These are phyloP conservation scores for Anacardium occidentale DNA, from an alignment of 345 rosid species.

Conservation along the genomic window DNA sequence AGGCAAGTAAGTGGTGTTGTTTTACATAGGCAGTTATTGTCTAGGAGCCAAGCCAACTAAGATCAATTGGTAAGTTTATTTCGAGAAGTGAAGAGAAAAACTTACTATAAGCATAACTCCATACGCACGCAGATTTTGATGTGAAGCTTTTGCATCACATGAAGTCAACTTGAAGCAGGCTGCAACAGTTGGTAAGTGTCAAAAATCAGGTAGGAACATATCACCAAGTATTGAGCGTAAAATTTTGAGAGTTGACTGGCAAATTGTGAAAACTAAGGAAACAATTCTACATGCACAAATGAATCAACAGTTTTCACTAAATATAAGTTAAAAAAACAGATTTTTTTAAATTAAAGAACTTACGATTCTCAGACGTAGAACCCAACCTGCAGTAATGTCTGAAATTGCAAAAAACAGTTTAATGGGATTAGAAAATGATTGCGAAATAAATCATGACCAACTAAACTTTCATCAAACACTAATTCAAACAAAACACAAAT, in stretches of 20 bases:
- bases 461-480: background rate
- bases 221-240: background rate
- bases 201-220: constrained; percentile 5
- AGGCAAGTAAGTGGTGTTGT: too few relatives aligned
- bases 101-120: constrained; percentile 90
- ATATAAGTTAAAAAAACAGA: background rate
- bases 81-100: background rate
- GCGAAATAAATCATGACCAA: background rate
- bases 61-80: background rate
- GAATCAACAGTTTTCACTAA: background rate
- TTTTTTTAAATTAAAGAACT: constrained; percentile 23
- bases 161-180: constrained; percentile 82
- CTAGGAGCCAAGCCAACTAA: background rate
- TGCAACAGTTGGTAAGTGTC: constrained; percentile 36
- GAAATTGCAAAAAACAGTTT: constrained; percentile 27
- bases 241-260: background rate
- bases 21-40: background rate
- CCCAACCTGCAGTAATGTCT: constrained; percentile 87
- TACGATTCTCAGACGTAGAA: constrained; percentile 72
- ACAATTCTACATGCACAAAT: background rate
- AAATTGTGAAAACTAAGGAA: background rate
- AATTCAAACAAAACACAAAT: background rate
- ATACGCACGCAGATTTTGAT: constrained; percentile 76
- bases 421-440: constrained; percentile 12
- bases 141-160: constrained; percentile 59